Evolutionary conservation across 129 eudicot species (phyloP), one percentile per base, ranked within the genome.

Genomic region (Cynara cardunculus): DNA sequence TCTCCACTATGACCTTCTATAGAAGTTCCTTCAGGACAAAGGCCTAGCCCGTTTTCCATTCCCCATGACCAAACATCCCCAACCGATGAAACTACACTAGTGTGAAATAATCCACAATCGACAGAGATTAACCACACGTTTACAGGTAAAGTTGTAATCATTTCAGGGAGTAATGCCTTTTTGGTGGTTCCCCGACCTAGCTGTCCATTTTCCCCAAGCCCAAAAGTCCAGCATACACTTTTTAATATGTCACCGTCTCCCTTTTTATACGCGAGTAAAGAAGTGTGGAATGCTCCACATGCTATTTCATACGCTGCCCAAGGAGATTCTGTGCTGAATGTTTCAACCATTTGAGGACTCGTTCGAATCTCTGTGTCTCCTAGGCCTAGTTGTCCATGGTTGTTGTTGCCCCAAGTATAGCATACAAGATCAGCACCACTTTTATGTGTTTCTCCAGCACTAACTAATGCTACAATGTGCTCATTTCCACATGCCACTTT

Each of bases 11-110:
- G 96, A 0, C 76, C 32, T 84, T 90, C 89, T 0, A 73, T 77
- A 78, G 82, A 90, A 80, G 82, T 85, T 69, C 84, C 91, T 84
- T 94, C 92, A 62, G 95, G 85, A 72, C 97, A 94, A 62, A 95
- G 81, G 56, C 99, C 99, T 34, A 90, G 85, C 44, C 99, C 99
- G 76, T 85, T 92, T 87, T 90, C 96, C 99, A 92, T 95, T 46
- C 99, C 96, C 97, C 97, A 95, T 76, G 99, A 90, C 94, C 94
- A 95, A 64, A 95, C 94, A 73, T 95, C 97, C 30, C 99, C 99
- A n/a, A 83, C 84, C 12, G 94, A 87, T 39, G 97, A 95, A 76
- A 92, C 94, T 16, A 90, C 87, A 49, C 93, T 89, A 1, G 97
- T 95, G 82, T 95, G 99, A 79, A 92, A 92, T 53, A 92, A 86